phyloP scores from a whole-genome alignment of 768 basidiomycete genomes.

The Leccinellum rugosiceps region DNA sequence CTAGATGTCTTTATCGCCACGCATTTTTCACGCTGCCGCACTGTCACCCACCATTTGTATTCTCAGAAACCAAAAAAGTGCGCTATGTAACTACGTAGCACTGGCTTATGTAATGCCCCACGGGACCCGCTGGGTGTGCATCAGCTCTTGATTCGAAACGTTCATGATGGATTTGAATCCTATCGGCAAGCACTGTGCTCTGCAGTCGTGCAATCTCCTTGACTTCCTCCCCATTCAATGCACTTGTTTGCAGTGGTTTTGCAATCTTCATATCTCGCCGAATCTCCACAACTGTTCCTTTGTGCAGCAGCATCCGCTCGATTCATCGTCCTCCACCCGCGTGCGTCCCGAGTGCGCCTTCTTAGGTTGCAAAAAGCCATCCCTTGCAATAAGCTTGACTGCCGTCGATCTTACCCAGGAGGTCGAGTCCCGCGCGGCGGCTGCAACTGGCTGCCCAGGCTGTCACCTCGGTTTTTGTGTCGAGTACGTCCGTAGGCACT shows the following conservation, averaged over 20 bases:
- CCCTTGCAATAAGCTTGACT: conserved; percentile 42
- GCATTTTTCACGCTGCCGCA: neutral
- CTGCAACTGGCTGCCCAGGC: conserved; percentile 38
- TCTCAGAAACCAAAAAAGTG: conserved; percentile 8
- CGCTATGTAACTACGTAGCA: neutral
- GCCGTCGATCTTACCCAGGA: conserved; percentile 21
- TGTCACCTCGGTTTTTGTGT: conserved; percentile 65
- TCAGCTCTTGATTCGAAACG: neutral
- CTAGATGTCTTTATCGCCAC: conserved; percentile 35
- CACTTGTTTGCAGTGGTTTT: conserved; percentile 56
- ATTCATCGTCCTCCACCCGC: conserved; percentile 11
- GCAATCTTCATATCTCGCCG: conserved; percentile 57
- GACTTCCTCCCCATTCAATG: conserved; percentile 82
- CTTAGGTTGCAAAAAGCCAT: conserved; percentile 51
- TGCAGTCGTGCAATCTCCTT: conserved; percentile 52
- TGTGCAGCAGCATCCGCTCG: neutral
- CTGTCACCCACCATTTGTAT: conserved; percentile 4
- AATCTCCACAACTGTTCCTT: conserved; percentile 57
- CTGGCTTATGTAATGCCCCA: conserved; percentile 6
- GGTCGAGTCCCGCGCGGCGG: neutral
- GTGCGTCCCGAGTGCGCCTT: conserved; percentile 48
- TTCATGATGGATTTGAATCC: conserved; percentile 46
- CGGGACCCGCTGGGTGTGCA: neutral
- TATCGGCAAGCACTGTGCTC: conserved; percentile 66
- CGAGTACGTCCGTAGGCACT: conserved; percentile 39